Percentiles rank a stretch among this genome's conserved stretches.
Evolutionary conservation across 371 early-diverging fungal genomes (phyloP).

Genomic region (Zancudomyces culisetae): DNA sequence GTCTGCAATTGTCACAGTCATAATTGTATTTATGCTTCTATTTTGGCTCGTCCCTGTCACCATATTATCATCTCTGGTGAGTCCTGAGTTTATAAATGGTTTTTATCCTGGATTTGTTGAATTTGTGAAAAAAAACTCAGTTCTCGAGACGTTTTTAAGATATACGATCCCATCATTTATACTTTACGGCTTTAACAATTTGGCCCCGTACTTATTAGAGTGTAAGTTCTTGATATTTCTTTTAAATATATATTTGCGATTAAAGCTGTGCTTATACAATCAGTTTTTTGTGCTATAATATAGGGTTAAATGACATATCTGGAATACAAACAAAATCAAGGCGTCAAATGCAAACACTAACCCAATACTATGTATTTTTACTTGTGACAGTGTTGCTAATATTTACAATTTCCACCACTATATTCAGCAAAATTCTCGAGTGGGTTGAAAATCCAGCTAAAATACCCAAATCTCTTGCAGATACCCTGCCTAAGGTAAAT

Average conservation of each 20-base stretch:
- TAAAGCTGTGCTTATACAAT: no score
- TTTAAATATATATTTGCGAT: neutral
- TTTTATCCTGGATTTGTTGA: conserved; percentile 13
- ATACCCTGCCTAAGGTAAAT: conserved; percentile 23
- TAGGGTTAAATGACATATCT: conserved; percentile 30
- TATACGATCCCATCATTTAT: conserved; percentile 22
- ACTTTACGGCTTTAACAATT: conserved; percentile 22
- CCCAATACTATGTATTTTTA: conserved; percentile 68
- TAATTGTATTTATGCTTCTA: conserved; percentile 12
- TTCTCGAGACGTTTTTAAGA: conserved; percentile 28
- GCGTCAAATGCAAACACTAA: conserved; percentile 29
- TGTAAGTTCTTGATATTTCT: conserved; percentile 42
- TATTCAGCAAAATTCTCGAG: conserved; percentile 48
- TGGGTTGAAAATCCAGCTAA: conserved; percentile 45
- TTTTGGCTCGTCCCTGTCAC: conserved; percentile 25
- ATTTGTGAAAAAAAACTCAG: conserved; percentile 14
- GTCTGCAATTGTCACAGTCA: conserved; percentile 6
- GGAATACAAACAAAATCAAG: conserved; percentile 17
- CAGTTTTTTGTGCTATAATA: no score
- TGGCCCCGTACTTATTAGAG: conserved; percentile 31
- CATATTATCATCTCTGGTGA: conserved; percentile 19
- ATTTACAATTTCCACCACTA: conserved; percentile 57
- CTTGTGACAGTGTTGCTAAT: conserved; percentile 76
- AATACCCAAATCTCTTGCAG: conserved; percentile 51
- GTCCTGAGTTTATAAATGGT: conserved; percentile 15